These are phyloP conservation scores for Pseudozyma sp. DNA, from an alignment of 1,284 basidiomycete genomes.

Conservation along the genomic window DNA sequence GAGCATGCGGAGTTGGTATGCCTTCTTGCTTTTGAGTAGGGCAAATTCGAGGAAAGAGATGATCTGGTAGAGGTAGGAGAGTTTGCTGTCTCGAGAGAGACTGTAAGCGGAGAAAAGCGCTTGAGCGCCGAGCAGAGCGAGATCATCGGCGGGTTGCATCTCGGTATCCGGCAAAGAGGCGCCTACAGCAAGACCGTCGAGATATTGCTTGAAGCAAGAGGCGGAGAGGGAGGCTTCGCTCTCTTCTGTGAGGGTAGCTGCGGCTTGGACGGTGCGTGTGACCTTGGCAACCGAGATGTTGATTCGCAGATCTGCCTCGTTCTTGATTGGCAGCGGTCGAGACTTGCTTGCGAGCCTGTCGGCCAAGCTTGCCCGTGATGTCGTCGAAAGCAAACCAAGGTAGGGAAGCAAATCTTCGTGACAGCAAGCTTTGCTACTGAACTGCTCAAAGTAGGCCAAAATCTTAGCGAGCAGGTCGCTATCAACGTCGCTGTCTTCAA, in stretches of 20 bases:
- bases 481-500: constrained; percentile 11
- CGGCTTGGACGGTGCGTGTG: constrained; percentile 26
- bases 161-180: constrained; percentile 78
- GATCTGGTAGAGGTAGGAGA: constrained; percentile 18
- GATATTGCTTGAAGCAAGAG: constrained; percentile 70
- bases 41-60: constrained; percentile 47
- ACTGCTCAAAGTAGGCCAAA: constrained; percentile 76
- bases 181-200: constrained; percentile 76
- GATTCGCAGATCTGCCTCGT: constrained; percentile 27
- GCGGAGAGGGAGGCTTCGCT: constrained; percentile 17
- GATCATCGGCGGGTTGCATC: constrained; percentile 86
- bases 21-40: constrained; percentile 44
- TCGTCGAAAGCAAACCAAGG: constrained; percentile 71
- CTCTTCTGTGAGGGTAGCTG: constrained; percentile 9
- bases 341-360: constrained; percentile 4
- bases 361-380: constrained; percentile 63
- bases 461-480: constrained; percentile 14
- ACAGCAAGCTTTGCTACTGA: constrained; percentile 84
- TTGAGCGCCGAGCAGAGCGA: constrained; percentile 80
- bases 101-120: constrained; percentile 74
- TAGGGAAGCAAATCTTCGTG: constrained; percentile 84
- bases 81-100: constrained; percentile 15
- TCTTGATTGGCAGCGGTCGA: constrained; percentile 16
- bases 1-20: constrained; percentile 58
- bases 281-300: constrained; percentile 51